Evolutionary conservation across 495 filamentous ascomycete genomes (phyloP).

Genomic region (Rostrohypoxylon terebratum): DNA sequence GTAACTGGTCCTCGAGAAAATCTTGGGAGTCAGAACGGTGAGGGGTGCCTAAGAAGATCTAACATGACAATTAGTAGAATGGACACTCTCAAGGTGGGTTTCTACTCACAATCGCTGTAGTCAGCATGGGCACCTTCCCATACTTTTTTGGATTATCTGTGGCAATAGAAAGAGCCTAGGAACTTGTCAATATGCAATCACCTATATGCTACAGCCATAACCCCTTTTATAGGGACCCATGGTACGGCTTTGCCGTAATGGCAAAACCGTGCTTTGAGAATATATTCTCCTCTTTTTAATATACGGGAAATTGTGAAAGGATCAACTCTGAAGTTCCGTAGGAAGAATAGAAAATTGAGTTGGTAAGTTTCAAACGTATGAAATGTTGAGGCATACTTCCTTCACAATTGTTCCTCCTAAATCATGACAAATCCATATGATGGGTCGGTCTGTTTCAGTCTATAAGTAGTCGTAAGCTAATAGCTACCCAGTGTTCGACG

Average conservation of each 20-base stretch:
- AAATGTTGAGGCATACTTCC: constrained; percentile 10
- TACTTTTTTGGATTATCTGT: background rate
- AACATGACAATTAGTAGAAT: background rate
- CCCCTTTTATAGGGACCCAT: background rate
- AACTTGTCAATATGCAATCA: background rate
- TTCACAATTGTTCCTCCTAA: constrained; percentile 44
- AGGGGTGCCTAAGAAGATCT: constrained; percentile 39
- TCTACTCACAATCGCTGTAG: constrained; percentile 4
- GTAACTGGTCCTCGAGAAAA: constrained; percentile 32
- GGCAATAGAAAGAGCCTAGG: constrained; percentile 18
- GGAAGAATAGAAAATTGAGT: no score
- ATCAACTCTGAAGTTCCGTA: no score
- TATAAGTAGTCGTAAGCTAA: background rate
- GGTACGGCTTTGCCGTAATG: background rate
- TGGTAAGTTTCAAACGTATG: no score
- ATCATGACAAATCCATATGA: constrained; percentile 43
- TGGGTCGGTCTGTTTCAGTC: constrained; percentile 29
- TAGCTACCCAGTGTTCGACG: no score
- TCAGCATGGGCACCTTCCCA: constrained; percentile 16
- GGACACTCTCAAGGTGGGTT: background rate
- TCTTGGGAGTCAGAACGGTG: constrained; percentile 15
- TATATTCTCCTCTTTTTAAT: no score
- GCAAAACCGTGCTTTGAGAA: no score
- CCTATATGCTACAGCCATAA: background rate
- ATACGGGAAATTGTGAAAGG: no score